Evolutionary conservation across 2,329 filamentous ascomycete genomes (phyloP), one percentile per base, ranked within the genome.

Genomic region (Neocucurbitaria cava): DNA sequence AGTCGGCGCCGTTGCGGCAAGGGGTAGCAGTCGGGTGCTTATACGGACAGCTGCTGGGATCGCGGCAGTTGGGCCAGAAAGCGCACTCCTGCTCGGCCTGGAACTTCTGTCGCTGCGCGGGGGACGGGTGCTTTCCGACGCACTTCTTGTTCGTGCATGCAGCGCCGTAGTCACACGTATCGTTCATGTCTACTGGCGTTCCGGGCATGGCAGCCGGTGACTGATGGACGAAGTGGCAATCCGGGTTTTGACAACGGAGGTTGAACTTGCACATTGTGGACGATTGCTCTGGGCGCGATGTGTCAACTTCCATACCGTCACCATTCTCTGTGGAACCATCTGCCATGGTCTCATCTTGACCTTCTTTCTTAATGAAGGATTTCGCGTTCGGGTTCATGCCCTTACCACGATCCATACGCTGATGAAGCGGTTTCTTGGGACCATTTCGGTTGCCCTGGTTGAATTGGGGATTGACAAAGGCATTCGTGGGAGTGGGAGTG

Each of bases 61-160:
- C 97, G 45, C 91, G 89, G 81, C 92, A 96, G 78, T 96, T 91
- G 54, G 93, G 92, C 76, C 87, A 96, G 82, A 92, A 96, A 71
- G 89, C 91, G 85, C 93, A 96, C 69, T 96, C 89, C 74, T 90
- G 87, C 74, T 95, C 90, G 54, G 87, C 84, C 77, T 96, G 90
- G 73, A 94, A 91, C 23, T 88, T 87, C 46, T 85, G 79, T 73
- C 87, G 91, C 65, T 90, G 85, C 5, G 94, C 92, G 1, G 95
- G 95, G 6, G 93, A 97, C 2, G 95, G 95, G 76, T 99, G 95
- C 54, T 92, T 90, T 26, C 85, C 93, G 8, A 90, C 90, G 72
- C 95, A 99, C 79, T 98, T 98, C 69, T 87, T 85, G 82, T 98
- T 99, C 79, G 95, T 96, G 86, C 95, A 99, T 8, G 92, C 92